Evolutionary conservation across 2,329 filamentous ascomycete species (phyloP).

Genomic region (Daldinia sp.): DNA sequence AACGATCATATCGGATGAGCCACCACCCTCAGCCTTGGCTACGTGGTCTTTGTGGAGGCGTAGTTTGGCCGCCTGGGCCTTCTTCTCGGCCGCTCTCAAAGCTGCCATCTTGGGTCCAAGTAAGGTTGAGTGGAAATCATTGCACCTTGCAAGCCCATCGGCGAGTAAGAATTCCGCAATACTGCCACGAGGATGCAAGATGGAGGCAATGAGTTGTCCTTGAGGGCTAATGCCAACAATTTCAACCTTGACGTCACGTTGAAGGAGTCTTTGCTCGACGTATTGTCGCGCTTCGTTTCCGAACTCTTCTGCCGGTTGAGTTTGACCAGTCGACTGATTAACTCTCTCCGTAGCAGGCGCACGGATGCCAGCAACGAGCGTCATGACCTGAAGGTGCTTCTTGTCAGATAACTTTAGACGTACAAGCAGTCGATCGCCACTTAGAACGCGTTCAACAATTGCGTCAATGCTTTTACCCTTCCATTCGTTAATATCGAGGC

Average conservation of each 20-base stretch:
- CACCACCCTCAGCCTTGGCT: conserved; percentile 69
- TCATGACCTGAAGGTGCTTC: conserved; percentile 88
- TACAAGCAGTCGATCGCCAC: conserved; percentile 87
- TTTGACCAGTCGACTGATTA: conserved; percentile 78
- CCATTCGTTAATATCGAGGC: conserved; percentile 81
- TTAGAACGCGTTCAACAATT: conserved; percentile 89
- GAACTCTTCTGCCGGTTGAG: conserved; percentile 85
- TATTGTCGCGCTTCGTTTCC: conserved; percentile 90
- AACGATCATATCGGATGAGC: conserved; percentile 81
- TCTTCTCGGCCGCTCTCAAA: conserved; percentile 85
- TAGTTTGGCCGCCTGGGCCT: conserved; percentile 77
- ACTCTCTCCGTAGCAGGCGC: conserved; percentile 88
- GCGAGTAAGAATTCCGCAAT: conserved; percentile 91
- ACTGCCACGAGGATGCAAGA: conserved; percentile 89
- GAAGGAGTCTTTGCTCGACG: conserved; percentile 84
- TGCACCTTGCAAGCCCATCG: conserved; percentile 88
- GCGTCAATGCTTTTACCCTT: conserved; percentile 87
- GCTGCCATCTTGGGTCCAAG: conserved; percentile 87
- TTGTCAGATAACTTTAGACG: conserved; percentile 81
- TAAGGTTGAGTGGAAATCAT: conserved; percentile 94
- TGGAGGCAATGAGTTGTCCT: conserved; percentile 85
- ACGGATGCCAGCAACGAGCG: conserved; percentile 87
- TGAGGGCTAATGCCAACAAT: conserved; percentile 89
- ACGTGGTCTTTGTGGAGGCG: conserved; percentile 86
- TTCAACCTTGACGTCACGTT: conserved; percentile 83